A percentile compares a stretch with the other conserved stretches of the same genome.
phyloP scores from a whole-genome alignment of 116 monocot genomes.

The Phalaenopsis hybrid region DNA sequence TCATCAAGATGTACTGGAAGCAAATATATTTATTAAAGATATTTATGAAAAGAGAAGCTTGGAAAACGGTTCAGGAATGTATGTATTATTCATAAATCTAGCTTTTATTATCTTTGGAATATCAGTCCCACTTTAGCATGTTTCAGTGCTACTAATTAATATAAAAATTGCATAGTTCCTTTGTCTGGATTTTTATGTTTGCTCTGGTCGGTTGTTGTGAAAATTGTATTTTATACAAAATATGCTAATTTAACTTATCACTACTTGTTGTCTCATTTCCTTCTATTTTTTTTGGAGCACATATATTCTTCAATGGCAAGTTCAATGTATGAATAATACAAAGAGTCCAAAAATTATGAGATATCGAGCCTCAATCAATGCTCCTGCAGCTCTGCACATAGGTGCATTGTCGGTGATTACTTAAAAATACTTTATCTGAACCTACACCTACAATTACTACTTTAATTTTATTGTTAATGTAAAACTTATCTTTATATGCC shows the following conservation, averaged over 20 bases:
- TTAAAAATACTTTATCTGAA: too few relatives aligned
- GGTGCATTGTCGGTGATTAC: too few relatives aligned
- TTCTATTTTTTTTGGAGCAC: too few relatives aligned
- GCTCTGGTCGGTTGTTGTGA: not conserved
- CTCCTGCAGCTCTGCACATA: too few relatives aligned
- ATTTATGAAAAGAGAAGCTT: slow-evolving; percentile 20
- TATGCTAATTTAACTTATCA: not conserved
- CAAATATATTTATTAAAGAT: slow-evolving; percentile 51
- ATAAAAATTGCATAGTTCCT: not conserved
- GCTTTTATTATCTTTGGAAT: not conserved
- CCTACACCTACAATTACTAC: too few relatives aligned
- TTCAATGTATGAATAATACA: too few relatives aligned
- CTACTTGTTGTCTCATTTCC: not conserved
- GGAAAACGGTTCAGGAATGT: slow-evolving; percentile 29
- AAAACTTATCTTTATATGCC: too few relatives aligned
- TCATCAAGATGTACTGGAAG: slow-evolving; percentile 49
- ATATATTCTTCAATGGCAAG: too few relatives aligned
- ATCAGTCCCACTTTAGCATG: not conserved
- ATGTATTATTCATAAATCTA: slow-evolving; percentile 16
- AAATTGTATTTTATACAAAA: not conserved
- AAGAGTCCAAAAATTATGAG: too few relatives aligned
- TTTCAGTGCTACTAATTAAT: not conserved
- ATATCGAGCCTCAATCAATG: too few relatives aligned
- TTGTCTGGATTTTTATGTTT: not conserved
- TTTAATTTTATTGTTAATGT: too few relatives aligned